Percentiles rank a stretch among this genome's conserved stretches.
phyloP scores from a whole-genome alignment of 495 filamentous ascomycete genomes.

The Penicillium parvum region DNA sequence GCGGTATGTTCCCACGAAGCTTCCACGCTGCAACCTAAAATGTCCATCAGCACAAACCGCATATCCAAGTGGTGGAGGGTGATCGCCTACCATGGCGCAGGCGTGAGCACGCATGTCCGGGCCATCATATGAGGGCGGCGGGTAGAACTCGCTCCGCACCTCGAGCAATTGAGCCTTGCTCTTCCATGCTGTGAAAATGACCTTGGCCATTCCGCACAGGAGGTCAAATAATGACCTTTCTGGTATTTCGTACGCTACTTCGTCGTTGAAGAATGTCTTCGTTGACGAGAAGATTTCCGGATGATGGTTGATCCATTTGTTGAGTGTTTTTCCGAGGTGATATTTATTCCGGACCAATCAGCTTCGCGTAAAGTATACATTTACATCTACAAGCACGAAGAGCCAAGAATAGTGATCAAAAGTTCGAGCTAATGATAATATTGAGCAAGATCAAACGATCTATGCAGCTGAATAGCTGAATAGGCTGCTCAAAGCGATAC shows the following conservation, averaged over 20 bases:
- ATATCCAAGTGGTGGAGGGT: conserved; percentile 2
- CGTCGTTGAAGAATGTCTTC: not conserved
- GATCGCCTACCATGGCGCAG: conserved; percentile 43
- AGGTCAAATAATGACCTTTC: not conserved
- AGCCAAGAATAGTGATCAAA: no score
- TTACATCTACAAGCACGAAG: not conserved
- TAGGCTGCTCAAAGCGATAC: no score
- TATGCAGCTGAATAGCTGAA: no score
- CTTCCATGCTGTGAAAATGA: conserved; percentile 79
- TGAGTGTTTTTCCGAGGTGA: conserved; percentile 6
- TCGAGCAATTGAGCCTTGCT: conserved; percentile 57
- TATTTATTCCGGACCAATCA: not conserved
- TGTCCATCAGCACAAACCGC: not conserved
- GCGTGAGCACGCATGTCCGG: conserved; percentile 40
- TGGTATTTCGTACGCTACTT: not conserved
- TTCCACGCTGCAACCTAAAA: conserved; percentile 53
- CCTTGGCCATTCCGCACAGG: conserved; percentile 59
- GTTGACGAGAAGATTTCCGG: conserved; percentile 14
- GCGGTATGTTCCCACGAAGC: conserved; percentile 68
- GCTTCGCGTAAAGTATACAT: not conserved
- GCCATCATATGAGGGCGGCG: conserved; percentile 32
- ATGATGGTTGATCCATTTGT: conserved; percentile 12
- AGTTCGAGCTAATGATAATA: no score
- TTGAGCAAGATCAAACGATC: no score
- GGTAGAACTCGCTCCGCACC: conserved; percentile 66